phyloP scores from a whole-genome alignment of 2,329 filamentous ascomycete species.

The Cladosporium sp. region DNA sequence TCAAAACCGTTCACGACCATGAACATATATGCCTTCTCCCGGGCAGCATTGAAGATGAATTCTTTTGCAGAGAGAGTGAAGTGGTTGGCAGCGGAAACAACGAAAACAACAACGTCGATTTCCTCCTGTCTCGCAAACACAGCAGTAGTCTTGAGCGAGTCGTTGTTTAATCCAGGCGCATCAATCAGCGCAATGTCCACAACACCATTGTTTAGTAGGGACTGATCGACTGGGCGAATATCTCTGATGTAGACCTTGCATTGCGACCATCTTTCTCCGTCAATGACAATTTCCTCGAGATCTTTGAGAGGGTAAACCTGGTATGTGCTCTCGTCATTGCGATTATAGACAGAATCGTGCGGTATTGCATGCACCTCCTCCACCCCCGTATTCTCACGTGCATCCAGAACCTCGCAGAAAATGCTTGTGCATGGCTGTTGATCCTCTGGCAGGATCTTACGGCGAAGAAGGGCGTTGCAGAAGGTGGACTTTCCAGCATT shows the following conservation, averaged over 20 bases:
- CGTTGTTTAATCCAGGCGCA: conserved; percentile 89
- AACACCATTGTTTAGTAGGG: conserved; percentile 91
- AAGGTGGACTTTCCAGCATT: conserved; percentile 99
- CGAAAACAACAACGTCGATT: conserved; percentile 97
- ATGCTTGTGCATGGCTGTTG: conserved; percentile 98
- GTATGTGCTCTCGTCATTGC: conserved; percentile 90
- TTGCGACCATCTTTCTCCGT: conserved; percentile 83
- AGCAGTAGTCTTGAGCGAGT: conserved; percentile 94
- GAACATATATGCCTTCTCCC: conserved; percentile 98
- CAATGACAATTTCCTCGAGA: conserved; percentile 82
- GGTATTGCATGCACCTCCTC: conserved; percentile 97
- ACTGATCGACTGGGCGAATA: conserved; percentile 82
- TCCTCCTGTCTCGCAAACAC: conserved; percentile 97
- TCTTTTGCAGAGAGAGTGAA: conserved; percentile 97
- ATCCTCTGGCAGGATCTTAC: conserved; percentile 91
- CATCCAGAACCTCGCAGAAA: conserved; percentile 94
- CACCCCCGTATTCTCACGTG: conserved; percentile 80
- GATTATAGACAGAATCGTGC: conserved; percentile 72
- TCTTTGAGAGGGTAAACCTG: conserved; percentile 75
- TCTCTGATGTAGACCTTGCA: conserved; percentile 98
- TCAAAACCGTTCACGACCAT: conserved; percentile 98
- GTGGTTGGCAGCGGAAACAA: conserved; percentile 95
- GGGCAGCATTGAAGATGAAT: conserved; percentile 91
- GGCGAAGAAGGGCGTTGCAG: conserved; percentile 90
- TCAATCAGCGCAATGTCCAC: conserved; percentile 98